Evolutionary conservation across 441 rosid species (phyloP), one percentile per base, ranked within the genome.

Genomic region (Theobroma grandiflorum): DNA sequence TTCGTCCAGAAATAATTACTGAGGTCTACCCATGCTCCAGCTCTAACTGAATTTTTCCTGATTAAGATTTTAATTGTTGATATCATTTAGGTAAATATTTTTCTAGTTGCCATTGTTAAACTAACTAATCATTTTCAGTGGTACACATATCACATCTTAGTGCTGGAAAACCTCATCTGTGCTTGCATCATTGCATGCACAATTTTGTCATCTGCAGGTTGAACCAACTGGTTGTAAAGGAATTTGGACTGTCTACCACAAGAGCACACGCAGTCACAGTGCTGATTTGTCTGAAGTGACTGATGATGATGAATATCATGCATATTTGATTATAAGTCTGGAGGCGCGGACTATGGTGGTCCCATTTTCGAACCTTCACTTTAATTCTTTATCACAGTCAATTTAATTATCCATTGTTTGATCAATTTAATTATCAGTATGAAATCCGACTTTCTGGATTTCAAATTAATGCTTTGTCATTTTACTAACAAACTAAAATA

Each of bases 201-300:
- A 16, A 55, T 74, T 40, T 57, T 78, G 67, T 16, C 57, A 64
- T 81, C 69, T 47, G 85, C 90, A 97, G 99, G 99, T 97, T 85
- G 98, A 95, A 83, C 94, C 95, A 77, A 91, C 94, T 71, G 98
- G 99, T 80, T 97, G 99, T 86, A 93, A 89, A 89, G 99, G 98
- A 86, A 94, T 97, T 86, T 97, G 99, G 99, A 94, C 98, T 26
- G 99, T 97, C 80, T 97, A 95, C 86, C 99, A 95, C 87, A 95
- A 97, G 89, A 95, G 89, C 84, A 83, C 95, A n/a, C n/a, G n/a
- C 72, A 82, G 91, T 74, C 92, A 88, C 82, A 91, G 81, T 87
- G 89, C 79, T 62, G 98, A 96, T 90, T 86, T 94, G 67, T 92
- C 97, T 78, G 94, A 88, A 90, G 79, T 86, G 59, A 89, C 90